Conservation (phyloP, 257 asterid species). For the Solanum appendiculatum region DNA sequence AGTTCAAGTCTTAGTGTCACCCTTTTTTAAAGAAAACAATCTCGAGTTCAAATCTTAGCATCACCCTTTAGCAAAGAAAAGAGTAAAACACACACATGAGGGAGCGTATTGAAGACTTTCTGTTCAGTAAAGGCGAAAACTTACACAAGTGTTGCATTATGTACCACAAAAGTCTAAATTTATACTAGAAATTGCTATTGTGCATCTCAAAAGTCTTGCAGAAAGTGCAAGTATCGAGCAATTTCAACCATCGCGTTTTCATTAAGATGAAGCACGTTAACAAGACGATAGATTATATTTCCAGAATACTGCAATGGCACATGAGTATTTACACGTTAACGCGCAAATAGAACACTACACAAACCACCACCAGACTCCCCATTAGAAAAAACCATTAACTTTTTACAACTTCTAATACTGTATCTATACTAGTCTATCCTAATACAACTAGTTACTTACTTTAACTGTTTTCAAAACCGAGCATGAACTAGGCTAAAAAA, state of each 20-base stretch:
- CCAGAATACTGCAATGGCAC: constrained; percentile 1
- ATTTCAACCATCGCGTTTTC: background rate
- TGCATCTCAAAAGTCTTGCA: background rate
- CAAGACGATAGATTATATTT: background rate
- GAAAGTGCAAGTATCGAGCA: background rate
- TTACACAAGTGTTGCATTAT: background rate
- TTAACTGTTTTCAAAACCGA: constrained; percentile 14
- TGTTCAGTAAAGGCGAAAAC: background rate
- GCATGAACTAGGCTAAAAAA: constrained; percentile 10
- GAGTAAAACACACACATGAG: background rate
- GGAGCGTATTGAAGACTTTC: background rate
- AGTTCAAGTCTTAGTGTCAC: background rate
- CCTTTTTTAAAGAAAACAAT: background rate
- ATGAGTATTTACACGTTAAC: constrained; percentile 22
- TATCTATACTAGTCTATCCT: constrained; percentile 6
- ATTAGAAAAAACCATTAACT: constrained; percentile 20
- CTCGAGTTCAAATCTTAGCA: background rate
- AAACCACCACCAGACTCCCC: constrained; percentile 16
- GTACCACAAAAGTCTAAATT: background rate
- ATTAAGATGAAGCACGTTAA: background rate
- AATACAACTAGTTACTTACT: constrained; percentile 8
- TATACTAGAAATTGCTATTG: background rate
- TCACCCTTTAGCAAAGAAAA: background rate
- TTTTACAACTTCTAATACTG: constrained; percentile 30
- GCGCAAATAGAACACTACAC: background rate